Evolutionary conservation across 345 rosid species (phyloP).

Genomic region (Aquilaria yunnanensis): DNA sequence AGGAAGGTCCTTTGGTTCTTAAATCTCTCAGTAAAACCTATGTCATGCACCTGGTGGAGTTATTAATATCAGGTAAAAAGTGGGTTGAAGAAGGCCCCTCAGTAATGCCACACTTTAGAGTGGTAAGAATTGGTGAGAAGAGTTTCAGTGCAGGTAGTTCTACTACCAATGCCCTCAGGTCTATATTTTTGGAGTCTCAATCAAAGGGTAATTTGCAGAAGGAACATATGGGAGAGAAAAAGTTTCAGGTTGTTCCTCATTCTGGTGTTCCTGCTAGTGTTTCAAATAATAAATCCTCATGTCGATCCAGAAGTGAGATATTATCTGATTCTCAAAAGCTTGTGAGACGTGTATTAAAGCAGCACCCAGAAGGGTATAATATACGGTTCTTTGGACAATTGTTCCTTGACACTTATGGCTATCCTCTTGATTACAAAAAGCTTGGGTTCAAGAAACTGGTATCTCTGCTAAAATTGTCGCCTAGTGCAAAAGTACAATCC

Average conservation of each 20-base stretch:
- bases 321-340: constrained; percentile 53
- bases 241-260: constrained; percentile 26
- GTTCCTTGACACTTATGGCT: constrained; percentile 44
- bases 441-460: constrained; percentile 53
- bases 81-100: constrained; percentile 57
- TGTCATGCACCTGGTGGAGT: constrained; percentile 47
- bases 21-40: constrained; percentile 34
- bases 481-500: constrained; percentile 48
- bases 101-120: constrained; percentile 43
- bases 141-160: constrained; percentile 18
- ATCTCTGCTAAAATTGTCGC: constrained; percentile 36
- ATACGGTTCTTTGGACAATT: constrained; percentile 34
- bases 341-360: constrained; percentile 40
- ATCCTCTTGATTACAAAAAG: constrained; percentile 37
- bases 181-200: constrained; percentile 27
- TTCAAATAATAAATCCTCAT: constrained; percentile 20
- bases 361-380: constrained; percentile 53
- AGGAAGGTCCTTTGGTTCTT: constrained; percentile 51
- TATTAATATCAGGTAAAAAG: constrained; percentile 63
- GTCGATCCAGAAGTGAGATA: constrained; percentile 35
- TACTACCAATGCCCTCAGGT: constrained; percentile 37
- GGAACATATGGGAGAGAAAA: constrained; percentile 23
- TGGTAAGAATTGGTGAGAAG: constrained; percentile 17
- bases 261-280: constrained; percentile 27
- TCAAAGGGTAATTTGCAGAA: constrained; percentile 17